phyloP scores from a whole-genome alignment of 306 rosid genomes.

The Prosopis cineraria region DNA sequence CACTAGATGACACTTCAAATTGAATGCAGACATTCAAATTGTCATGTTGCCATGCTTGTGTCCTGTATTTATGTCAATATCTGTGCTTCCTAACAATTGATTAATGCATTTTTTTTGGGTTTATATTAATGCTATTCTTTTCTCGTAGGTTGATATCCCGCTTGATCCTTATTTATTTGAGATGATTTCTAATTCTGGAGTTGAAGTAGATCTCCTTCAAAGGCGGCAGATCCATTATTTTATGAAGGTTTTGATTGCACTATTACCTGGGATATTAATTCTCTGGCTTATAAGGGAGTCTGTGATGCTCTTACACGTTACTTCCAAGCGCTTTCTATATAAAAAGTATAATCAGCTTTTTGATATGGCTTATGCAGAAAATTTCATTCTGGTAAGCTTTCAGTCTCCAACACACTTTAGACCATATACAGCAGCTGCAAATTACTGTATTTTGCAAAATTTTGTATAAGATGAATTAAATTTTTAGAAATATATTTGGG shows the following conservation, averaged over 20 bases:
- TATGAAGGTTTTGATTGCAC: conserved; percentile 78
- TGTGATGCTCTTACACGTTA: conserved; percentile 66
- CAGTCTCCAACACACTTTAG: conserved; percentile 1
- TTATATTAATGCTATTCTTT: conserved; percentile 33
- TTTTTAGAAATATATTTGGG: too few species aligned
- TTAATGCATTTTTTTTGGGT: neutral
- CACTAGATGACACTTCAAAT: neutral
- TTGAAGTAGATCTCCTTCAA: conserved; percentile 92
- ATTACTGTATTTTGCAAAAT: conserved; percentile 9
- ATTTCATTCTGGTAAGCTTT: conserved; percentile 79
- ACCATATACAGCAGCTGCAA: conserved; percentile 12
- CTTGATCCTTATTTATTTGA: conserved; percentile 92
- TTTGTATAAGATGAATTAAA: neutral
- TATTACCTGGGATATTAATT: conserved; percentile 83
- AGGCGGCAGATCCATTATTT: conserved; percentile 85
- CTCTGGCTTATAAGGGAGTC: conserved; percentile 88
- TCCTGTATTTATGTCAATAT: neutral
- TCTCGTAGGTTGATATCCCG: conserved; percentile 88
- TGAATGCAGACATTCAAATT: neutral
- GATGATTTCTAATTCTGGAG: conserved; percentile 84
- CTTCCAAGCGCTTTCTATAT: conserved; percentile 78
- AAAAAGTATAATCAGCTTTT: conserved; percentile 86
- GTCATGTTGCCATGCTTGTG: neutral
- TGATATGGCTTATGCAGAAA: conserved; percentile 94
- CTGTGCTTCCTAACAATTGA: neutral